Base-by-base conservation (phyloP, 495 filamentous ascomycete genomes). In the Trichoderma erinaceum region DNA sequence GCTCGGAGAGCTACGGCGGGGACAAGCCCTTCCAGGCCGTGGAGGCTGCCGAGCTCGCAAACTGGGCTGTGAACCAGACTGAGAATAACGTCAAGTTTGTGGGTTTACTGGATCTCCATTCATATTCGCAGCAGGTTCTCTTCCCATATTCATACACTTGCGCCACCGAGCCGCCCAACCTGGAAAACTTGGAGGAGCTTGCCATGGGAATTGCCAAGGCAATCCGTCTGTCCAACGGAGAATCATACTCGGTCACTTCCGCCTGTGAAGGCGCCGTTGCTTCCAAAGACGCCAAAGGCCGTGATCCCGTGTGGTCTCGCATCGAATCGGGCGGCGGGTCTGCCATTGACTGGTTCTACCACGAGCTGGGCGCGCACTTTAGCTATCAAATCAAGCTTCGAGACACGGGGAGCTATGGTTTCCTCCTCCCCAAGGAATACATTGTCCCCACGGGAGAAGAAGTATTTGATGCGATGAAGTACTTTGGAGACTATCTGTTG, bases 311-410 rank as follows among this genome's bases (percentile, higher is more conserved):
- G 29, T 29, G 67, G 27, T 64, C 66, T 35, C 81, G 83, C 35
- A 84, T 88, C 69, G 89, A 92, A 66, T 79, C 84, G 2, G 84
- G 86, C 63, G 93, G 94, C 16, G 95, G 95, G 16, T 93, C 91
- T 48, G 92, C 91, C 10, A 86, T 99, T 56, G 95, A 98, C 77
- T 99, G 92, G 87, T 96, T 99, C 78, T 97, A 97, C 75, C 92
- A 95, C 68, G 89, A 95, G 71, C 77, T 97, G 41, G 79, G 85
- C 56, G 90, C 94, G n/a, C 86, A 81, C 43, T 95, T 90, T 73
- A 88, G 91, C 32, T 99, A 96, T 73, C 95, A 98, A 80, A 90
- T 99, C 75, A 98, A 97, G 77, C 81, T 99, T 27, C 84, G 95
- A 44, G 95, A 99, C 78, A 96, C 92, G 0, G 95, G 95, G 3